phyloP scores from a whole-genome alignment of 129 eudicot species.

The Flaveria brownii region DNA sequence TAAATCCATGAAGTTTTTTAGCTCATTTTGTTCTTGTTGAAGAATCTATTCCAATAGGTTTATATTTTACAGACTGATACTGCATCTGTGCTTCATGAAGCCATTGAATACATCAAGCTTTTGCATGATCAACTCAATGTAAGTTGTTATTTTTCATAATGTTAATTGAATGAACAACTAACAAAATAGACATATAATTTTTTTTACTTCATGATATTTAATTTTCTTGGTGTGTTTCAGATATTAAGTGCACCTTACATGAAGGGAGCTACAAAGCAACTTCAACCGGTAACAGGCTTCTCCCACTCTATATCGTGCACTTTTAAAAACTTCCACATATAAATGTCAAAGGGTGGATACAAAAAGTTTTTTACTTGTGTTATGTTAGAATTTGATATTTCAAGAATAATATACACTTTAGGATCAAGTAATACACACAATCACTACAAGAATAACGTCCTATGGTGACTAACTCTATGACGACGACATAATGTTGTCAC shows the following conservation, averaged over 20 bases:
- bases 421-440: no score
- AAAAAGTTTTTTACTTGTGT: no score
- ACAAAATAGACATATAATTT: neutral
- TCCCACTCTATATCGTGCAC: neutral
- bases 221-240: slow-evolving; percentile 39
- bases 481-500: no score
- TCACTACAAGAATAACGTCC: no score
- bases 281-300: slow-evolving; percentile 41
- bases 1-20: neutral
- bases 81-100: slow-evolving; percentile 96
- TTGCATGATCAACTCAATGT: slow-evolving; percentile 91
- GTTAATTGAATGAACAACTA: neutral
- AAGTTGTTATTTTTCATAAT: slow-evolving; percentile 21
- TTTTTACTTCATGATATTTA: neutral
- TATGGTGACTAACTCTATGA: no score
- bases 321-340: neutral
- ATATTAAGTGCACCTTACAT: slow-evolving; percentile 63
- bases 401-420: no score
- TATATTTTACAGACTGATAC: slow-evolving; percentile 76
- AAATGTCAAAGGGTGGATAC: no score
- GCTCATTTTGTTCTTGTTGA: neutral
- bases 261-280: slow-evolving; percentile 57
- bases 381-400: no score
- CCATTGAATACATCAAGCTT: slow-evolving; percentile 82
- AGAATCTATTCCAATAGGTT: neutral